Base-by-base conservation (phyloP, 495 filamentous ascomycete species). In the Astrothelium macrocarpum region DNA sequence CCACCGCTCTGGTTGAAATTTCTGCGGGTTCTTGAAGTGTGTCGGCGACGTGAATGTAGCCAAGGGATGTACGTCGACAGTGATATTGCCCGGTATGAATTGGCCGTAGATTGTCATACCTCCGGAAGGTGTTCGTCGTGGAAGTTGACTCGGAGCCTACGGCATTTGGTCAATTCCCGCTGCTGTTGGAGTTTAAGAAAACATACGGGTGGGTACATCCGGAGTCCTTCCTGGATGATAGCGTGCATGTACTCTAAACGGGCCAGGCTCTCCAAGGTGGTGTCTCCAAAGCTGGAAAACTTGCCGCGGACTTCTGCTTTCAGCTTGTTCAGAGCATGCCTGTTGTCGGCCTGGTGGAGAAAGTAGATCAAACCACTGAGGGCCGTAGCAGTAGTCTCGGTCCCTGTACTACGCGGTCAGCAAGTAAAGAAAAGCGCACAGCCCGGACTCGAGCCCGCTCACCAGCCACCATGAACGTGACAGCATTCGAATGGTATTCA, bases 141-240 rank as follows among this genome's bases (percentile, higher is more conserved):
- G 23, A 56, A 56, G 23, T 26, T 26, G 25, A 56, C 23, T 29
- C 23, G 25, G 23, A 26, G 25, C 49, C 25, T 56, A 29, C 49
- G n/a, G 23, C 49, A 29, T 29, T 29, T 56, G 4, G 49, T 28
- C n/a, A 28, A 56, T 56, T 56, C 23, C 25, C n/a, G n/a, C 49
- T 29, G 25, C 49, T 56, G 49, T 28, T 56, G 25, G 49, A 56
- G 23, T 29, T 56, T 56, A 26, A 29, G 49, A 29, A 56, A 49
- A 49, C 45, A 12, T 49, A 70, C 59, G 20, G 69, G 69, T 20
- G 69, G 69, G 60, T 70, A 71, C 65, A 71, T 65, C n/a, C 69
- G 59, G n/a, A 71, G 62, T 11, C 63, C 70, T 56, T 72, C 70
- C 28, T 68, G 62, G 39, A 72, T 28, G 3, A 67, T 60, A 26